Evolutionary conservation across 441 rosid species (phyloP).

Genomic region (Kokia cookei): DNA sequence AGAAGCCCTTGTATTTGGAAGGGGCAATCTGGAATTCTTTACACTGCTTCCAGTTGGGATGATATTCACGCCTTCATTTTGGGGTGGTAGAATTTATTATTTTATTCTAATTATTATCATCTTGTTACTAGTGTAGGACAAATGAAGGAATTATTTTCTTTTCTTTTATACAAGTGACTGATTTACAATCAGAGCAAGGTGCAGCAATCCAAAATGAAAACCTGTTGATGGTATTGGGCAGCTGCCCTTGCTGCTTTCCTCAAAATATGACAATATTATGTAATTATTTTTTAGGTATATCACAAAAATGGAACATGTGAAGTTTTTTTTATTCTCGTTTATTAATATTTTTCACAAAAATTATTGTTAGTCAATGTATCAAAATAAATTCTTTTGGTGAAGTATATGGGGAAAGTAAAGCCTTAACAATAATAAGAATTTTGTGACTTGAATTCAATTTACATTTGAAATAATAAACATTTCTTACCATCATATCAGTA

Average conservation of each 20-base stretch:
- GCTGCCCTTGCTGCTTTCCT: background rate
- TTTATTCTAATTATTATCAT: background rate
- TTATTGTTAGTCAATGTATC: too few species aligned
- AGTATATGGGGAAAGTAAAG: too few species aligned
- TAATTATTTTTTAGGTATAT: background rate
- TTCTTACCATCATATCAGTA: too few species aligned
- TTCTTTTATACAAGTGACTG: background rate
- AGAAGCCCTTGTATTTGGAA: constrained; percentile 53
- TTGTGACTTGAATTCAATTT: too few species aligned
- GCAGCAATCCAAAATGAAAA: background rate
- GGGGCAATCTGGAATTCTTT: constrained; percentile 63
- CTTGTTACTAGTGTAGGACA: background rate
- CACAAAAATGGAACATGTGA: background rate
- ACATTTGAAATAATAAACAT: too few species aligned
- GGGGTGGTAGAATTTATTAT: constrained; percentile 64
- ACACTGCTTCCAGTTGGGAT: constrained; percentile 83
- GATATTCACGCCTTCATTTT: constrained; percentile 85
- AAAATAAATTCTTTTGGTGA: too few species aligned
- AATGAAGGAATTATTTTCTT: background rate
- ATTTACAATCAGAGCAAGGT: background rate
- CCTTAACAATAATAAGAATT: too few species aligned
- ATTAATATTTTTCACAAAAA: background rate
- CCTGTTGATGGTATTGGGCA: background rate
- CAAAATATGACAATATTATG: background rate
- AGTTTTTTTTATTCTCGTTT: background rate